Percentiles rank a stretch among this genome's conserved stretches.
Conservation (phyloP, 768 basidiomycete species). For the Tephrocybe rancida region DNA sequence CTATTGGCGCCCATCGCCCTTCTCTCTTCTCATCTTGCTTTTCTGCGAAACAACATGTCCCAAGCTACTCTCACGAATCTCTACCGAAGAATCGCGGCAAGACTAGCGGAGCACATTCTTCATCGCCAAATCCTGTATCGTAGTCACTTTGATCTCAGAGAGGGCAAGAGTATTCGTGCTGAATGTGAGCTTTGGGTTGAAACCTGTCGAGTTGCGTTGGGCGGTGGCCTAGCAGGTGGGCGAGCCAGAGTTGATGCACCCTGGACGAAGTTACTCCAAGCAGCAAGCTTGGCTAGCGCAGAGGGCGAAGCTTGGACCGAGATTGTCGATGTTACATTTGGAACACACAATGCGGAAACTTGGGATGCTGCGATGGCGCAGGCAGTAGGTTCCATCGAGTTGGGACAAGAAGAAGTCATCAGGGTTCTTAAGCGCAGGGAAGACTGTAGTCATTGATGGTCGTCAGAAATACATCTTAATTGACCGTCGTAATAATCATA, state of each 20-base stretch:
- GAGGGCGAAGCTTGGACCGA: conserved; percentile 56
- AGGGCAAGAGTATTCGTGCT: conserved; percentile 62
- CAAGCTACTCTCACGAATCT: conserved; percentile 54
- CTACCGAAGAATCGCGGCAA: conserved; percentile 75
- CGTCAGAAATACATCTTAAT: not conserved
- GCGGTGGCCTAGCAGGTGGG: conserved; percentile 44
- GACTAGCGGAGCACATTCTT: conserved; percentile 75
- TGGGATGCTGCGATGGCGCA: conserved; percentile 62
- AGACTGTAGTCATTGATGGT: conserved; percentile 17
- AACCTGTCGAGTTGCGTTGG: conserved; percentile 66
- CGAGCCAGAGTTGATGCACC: conserved; percentile 66
- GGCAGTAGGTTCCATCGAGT: conserved; percentile 59
- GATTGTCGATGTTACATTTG: conserved; percentile 52
- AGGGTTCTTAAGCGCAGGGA: conserved; percentile 52
- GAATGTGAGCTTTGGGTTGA: conserved; percentile 88
- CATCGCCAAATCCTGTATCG: conserved; percentile 84
- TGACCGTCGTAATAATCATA: too few species aligned
- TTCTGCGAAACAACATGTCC: conserved; percentile 68
- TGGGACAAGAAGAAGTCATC: conserved; percentile 63
- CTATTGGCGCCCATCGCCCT: conserved; percentile 78
- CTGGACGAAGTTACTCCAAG: conserved; percentile 75
- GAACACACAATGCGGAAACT: conserved; percentile 41
- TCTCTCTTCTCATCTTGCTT: conserved; percentile 77
- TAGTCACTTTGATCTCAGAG: conserved; percentile 60
- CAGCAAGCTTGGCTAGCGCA: conserved; percentile 65